Evolutionary conservation across 202 grass and related monocot species (phyloP).

Genomic region (Carex arenaria): DNA sequence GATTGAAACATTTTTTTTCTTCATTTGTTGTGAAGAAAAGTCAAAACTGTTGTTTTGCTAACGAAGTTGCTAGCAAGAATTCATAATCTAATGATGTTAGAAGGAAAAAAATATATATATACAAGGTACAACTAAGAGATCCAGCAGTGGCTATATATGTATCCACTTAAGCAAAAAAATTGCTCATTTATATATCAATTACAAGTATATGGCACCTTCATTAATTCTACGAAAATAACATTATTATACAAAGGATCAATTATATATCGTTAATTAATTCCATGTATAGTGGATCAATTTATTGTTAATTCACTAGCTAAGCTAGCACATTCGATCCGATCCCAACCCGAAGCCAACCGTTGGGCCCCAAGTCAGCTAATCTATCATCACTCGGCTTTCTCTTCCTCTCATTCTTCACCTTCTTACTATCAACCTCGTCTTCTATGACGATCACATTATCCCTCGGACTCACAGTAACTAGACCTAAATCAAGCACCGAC

Average conservation of each 20-base stretch:
- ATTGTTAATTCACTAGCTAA: not conserved
- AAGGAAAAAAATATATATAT: too few species aligned
- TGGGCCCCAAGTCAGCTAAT: constrained; percentile 43
- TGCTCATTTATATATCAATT: not conserved
- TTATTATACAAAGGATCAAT: not conserved
- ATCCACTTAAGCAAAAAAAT: not conserved
- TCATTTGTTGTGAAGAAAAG: not conserved
- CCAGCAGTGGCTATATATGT: not conserved
- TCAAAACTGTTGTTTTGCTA: not conserved
- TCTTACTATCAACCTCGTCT: constrained; percentile 66
- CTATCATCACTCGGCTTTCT: constrained; percentile 71
- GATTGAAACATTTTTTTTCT: not conserved
- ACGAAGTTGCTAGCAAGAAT: not conserved
- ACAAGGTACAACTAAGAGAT: not conserved
- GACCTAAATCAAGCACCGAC: not conserved
- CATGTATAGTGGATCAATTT: not conserved
- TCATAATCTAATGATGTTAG: too few species aligned
- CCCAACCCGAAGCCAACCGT: constrained; percentile 76
- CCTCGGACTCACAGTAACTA: not conserved
- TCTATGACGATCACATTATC: constrained; percentile 27
- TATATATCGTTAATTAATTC: not conserved
- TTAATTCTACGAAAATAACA: not conserved
- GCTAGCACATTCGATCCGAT: constrained; percentile 38
- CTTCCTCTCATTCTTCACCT: constrained; percentile 40
- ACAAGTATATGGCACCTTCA: not conserved